Base-by-base conservation (phyloP, 2,329 filamentous ascomycete genomes). In the Pezicula radicicola region DNA sequence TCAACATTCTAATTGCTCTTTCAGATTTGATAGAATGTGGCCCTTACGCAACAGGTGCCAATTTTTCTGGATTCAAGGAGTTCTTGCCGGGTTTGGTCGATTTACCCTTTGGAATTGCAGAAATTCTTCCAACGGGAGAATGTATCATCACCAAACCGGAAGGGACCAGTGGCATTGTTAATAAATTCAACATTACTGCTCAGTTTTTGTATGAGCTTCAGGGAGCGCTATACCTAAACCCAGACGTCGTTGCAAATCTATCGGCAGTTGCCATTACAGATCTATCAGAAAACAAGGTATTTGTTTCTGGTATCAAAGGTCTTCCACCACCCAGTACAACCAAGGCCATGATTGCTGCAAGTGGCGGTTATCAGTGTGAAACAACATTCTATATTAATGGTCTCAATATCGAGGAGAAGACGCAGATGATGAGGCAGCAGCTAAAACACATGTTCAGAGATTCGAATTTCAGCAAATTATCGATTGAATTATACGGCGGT, bases 91-190 rank as follows among this genome's bases (percentile, higher is more conserved):
- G 63, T 0, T 60, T 78, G 15, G 60, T 74, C 18, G 70, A 73
- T 35, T 66, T 74, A 1, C 65, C 64, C 0, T 76, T 75, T 49
- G 72, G 71, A 1, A 76, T 79, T 54, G 74, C 71, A 1, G 75
- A 78, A 47, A 67, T 79, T 15, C 69, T 66, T 10, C 60, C 48
- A 1, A 69, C 72, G 55, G 75, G 75, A 0, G 64, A 63, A 3
- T 73, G 69, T 37, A 63, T 74, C 8, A 68, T 77, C 37, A 75
- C 72, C 2, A 78, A 76, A 52, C 73, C 75, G 49, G 65, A 68
- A 4, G 60, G 60, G 2, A 71, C 67, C 6, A 68, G 70, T 25
- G 73, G 72, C 0, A 55, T 68, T 12, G 63, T 74, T 3, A 69
- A 58, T 21, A 61, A 56, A 10, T 68, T 70, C 42, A 72, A 67